Percentiles rank a stretch among this genome's conserved stretches.
phyloP scores from a whole-genome alignment of 495 filamentous ascomycete genomes.

The Penicillium steckii region DNA sequence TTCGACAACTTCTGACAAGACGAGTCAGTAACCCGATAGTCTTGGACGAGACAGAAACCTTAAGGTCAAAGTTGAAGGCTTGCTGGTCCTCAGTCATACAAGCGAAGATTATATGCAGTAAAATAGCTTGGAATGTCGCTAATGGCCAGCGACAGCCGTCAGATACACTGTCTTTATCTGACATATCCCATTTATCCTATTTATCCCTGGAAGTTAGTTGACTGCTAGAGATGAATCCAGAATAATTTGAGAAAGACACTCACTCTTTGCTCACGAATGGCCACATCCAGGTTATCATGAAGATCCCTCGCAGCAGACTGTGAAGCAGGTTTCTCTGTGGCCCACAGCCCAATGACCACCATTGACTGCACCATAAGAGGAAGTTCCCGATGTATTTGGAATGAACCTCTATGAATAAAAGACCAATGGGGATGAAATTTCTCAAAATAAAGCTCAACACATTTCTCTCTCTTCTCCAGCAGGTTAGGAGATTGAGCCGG shows the following conservation, averaged over 20 bases:
- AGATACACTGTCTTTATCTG: conserved; percentile 6
- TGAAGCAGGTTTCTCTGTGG: conserved; percentile 7
- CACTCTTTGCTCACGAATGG: conserved; percentile 27
- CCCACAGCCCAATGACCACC: conserved; percentile 30
- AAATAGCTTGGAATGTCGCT: conserved; percentile 32
- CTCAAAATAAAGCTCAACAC: conserved; percentile 26
- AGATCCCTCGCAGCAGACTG: conserved; percentile 23
- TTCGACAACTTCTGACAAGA: conserved; percentile 26
- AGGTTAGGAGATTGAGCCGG: not conserved
- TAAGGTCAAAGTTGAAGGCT: conserved; percentile 17
- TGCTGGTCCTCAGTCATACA: conserved; percentile 2
- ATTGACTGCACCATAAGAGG: conserved; percentile 30
- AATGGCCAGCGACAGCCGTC: conserved; percentile 27
- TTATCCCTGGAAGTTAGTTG: conserved; percentile 2
- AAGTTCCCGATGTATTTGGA: conserved; percentile 12
- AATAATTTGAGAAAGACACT: not conserved
- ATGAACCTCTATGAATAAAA: conserved; percentile 29
- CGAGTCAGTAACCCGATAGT: conserved; percentile 17
- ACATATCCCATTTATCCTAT: conserved; percentile 32
- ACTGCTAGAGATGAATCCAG: not conserved
- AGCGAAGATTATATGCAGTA: conserved; percentile 30
- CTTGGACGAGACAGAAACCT: conserved; percentile 8
- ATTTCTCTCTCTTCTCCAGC: conserved; percentile 13
- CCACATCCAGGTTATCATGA: conserved; percentile 17
- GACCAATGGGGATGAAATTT: conserved; percentile 31